Conservation (phyloP, 306 rosid genomes). For the Dicorynia guianensis region DNA sequence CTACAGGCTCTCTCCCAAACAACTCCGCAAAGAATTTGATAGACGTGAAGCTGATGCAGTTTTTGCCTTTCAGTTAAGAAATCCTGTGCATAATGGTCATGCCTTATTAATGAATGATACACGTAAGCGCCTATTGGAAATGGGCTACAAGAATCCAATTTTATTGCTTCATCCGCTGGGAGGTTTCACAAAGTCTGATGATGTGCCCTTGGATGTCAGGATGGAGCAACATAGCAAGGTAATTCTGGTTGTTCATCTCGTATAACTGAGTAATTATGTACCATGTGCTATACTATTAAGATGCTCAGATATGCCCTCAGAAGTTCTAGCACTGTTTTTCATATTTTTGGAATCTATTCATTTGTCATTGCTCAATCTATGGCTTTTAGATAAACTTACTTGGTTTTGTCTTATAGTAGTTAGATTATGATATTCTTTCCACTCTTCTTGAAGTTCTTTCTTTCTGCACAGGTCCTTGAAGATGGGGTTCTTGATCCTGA, state of each 20-base stretch:
- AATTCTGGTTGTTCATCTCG: constrained; percentile 35
- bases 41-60: constrained; percentile 91
- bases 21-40: constrained; percentile 89
- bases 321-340: constrained; percentile 10
- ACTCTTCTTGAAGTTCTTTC: constrained; percentile 23
- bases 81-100: constrained; percentile 97
- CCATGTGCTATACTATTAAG: constrained; percentile 5
- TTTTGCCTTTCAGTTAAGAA: constrained; percentile 93
- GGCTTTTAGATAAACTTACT: background rate
- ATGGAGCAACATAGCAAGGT: constrained; percentile 99
- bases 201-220: constrained; percentile 96
- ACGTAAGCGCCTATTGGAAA: constrained; percentile 77
- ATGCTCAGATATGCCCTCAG: constrained; percentile 8
- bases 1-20: constrained; percentile 89
- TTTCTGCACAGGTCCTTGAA: constrained; percentile 78
- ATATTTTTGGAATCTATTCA: constrained; percentile 7
- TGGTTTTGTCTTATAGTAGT: background rate
- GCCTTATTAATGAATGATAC: constrained; percentile 97
- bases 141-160: constrained; percentile 95
- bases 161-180: constrained; percentile 96
- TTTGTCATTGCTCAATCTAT: constrained; percentile 8
- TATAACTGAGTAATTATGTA: background rate
- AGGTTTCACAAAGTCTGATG: constrained; percentile 90
- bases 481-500: constrained; percentile 94
- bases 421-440: constrained; percentile 6